Evolutionary conservation across 176 grass and related monocot genomes (phyloP).

Genomic region (Phoenix dactylifera): DNA sequence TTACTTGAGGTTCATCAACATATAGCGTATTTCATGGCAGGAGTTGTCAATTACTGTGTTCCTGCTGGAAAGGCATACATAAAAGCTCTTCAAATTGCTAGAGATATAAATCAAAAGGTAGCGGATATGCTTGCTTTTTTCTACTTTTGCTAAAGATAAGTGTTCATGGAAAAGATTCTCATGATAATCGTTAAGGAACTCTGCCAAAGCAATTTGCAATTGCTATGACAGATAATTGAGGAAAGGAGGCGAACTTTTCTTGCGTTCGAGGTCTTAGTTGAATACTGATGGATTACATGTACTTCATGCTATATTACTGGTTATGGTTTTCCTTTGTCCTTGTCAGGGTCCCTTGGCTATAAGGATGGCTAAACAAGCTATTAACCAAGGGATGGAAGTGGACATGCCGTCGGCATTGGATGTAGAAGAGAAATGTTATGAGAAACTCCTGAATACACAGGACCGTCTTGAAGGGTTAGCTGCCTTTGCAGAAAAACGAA

Average conservation of each 20-base stretch:
- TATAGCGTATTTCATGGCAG: conserved; percentile 26
- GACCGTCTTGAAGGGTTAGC: conserved; percentile 83
- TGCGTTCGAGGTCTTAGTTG: too few species aligned
- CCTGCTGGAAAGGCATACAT: conserved; percentile 52
- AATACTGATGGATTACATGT: too few species aligned
- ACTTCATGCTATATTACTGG: too few species aligned
- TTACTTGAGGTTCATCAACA: background rate
- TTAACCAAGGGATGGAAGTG: conserved; percentile 56
- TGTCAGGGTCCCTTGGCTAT: conserved; percentile 69
- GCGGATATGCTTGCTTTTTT: background rate
- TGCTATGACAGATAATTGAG: too few species aligned
- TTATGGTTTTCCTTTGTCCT: background rate
- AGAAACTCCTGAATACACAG: conserved; percentile 55
- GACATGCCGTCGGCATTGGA: conserved; percentile 33
- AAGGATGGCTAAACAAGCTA: conserved; percentile 87
- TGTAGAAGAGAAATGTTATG: conserved; percentile 79
- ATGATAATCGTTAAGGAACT: too few species aligned
- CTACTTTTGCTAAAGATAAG: too few species aligned
- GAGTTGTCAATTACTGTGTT: conserved; percentile 77
- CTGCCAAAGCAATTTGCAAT: too few species aligned
- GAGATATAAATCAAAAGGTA: conserved; percentile 84
- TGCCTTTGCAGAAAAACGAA: conserved; percentile 89
- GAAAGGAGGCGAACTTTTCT: too few species aligned
- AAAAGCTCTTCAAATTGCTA: conserved; percentile 68
- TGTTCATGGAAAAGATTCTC: too few species aligned